These are phyloP conservation scores for Phascolomyces articulosus DNA, from an alignment of 371 early-diverging fungal species.

Conservation along the genomic window DNA sequence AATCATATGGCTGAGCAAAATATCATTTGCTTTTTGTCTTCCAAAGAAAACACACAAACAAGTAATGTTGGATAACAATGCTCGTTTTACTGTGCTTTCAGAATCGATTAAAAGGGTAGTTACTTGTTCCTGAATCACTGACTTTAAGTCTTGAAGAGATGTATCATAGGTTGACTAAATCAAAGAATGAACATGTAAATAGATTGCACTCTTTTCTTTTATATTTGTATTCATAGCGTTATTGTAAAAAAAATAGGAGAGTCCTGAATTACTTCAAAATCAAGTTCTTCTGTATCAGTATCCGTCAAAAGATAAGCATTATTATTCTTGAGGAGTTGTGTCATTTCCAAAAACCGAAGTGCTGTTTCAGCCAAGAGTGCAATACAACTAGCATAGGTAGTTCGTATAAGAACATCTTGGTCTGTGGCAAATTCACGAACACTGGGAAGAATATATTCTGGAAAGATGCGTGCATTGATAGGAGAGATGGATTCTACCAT, in stretches of 20 bases:
- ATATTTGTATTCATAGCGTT: not conserved
- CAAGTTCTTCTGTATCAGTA: constrained; percentile 57
- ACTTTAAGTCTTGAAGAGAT: constrained; percentile 72
- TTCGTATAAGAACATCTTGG: constrained; percentile 77
- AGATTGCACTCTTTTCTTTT: too few relatives aligned
- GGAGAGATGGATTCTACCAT: constrained; percentile 79
- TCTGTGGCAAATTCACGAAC: constrained; percentile 73
- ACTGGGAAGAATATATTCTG: constrained; percentile 86
- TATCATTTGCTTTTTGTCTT: constrained; percentile 81
- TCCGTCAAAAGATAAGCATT: constrained; percentile 57
- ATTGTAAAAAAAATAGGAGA: not conserved
- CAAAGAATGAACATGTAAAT: not conserved
- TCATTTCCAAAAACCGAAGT: constrained; percentile 71
- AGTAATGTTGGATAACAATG: constrained; percentile 75
- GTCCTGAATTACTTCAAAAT: constrained; percentile 49
- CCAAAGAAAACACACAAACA: constrained; percentile 87
- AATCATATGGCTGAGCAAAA: constrained; percentile 89
- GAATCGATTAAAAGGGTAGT: constrained; percentile 71
- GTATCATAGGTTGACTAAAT: constrained; percentile 74
- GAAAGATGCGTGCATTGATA: constrained; percentile 85
- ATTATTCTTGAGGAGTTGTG: constrained; percentile 67
- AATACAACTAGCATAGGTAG: constrained; percentile 83
- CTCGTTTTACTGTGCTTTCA: constrained; percentile 76
- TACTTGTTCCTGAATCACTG: constrained; percentile 74
- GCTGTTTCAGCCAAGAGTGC: constrained; percentile 82